Conservation (phyloP, 441 rosid species). For the Metrosideros polymorpha region DNA sequence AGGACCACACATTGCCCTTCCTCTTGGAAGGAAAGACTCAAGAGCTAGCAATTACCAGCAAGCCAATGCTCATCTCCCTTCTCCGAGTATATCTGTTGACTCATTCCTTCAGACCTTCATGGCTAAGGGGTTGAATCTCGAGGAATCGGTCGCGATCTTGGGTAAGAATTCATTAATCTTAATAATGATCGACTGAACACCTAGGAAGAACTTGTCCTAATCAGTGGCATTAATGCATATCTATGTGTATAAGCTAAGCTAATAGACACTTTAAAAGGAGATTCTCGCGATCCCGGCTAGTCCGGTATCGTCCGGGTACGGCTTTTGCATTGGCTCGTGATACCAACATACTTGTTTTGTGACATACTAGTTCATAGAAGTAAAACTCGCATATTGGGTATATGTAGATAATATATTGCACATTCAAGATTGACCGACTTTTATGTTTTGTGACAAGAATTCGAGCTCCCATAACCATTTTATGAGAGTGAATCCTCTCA, state of each 20-base stretch:
- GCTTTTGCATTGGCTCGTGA: not conserved
- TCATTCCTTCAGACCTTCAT: conserved; percentile 16
- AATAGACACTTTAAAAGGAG: not conserved
- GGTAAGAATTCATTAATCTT: not conserved
- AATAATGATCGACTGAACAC: too few relatives aligned
- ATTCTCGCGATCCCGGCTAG: not conserved
- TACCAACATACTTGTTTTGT: too few relatives aligned
- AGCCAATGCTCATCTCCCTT: conserved; percentile 15
- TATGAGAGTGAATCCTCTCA: not conserved
- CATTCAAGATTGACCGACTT: not conserved
- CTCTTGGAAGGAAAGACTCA: conserved; percentile 28
- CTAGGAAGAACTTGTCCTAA: not conserved
- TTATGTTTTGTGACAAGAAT: not conserved
- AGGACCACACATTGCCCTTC: conserved; percentile 22
- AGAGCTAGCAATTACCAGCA: conserved; percentile 4
- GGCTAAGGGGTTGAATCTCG: conserved; percentile 13
- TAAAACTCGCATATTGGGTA: not conserved
- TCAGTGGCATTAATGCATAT: not conserved
- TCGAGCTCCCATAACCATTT: not conserved
- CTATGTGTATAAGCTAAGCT: not conserved
- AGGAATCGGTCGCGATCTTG: conserved; percentile 23
- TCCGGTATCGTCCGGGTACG: not conserved
- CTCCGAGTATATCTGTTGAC: conserved; percentile 13
- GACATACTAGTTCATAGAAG: not conserved
- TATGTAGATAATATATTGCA: not conserved